Conservation (phyloP, 805 yeast genomes). For the Nakazawaea pomicola region DNA sequence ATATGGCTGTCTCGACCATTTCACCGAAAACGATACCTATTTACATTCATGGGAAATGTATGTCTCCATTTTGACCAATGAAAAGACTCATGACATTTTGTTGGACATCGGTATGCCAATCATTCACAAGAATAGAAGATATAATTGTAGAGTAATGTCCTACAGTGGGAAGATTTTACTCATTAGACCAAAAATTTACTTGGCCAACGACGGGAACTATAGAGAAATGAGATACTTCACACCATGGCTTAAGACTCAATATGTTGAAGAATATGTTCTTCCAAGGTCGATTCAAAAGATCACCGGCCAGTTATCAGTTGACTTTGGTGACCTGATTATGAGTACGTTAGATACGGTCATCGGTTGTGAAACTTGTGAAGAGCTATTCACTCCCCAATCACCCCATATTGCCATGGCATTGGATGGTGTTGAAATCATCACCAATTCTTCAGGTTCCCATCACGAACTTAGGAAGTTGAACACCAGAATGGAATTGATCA, state of each 20-base stretch:
- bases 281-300: constrained; percentile 65
- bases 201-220: constrained; percentile 97
- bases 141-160: constrained; percentile 86
- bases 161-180: constrained; percentile 73
- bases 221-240: constrained; percentile 97
- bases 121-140: constrained; percentile 78
- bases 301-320: constrained; percentile 63
- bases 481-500: constrained; percentile 76
- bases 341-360: constrained; percentile 80
- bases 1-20: constrained; percentile 93
- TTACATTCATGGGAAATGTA: constrained; percentile 95
- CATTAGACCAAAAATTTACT: constrained; percentile 87
- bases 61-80: constrained; percentile 62
- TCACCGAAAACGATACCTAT: constrained; percentile 82
- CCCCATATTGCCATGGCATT: constrained; percentile 90
- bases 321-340: constrained; percentile 88
- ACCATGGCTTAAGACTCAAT: constrained; percentile 83
- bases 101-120: constrained; percentile 96
- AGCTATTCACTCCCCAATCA: constrained; percentile 90
- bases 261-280: constrained; percentile 65
- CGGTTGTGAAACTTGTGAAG: constrained; percentile 99
- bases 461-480: constrained; percentile 90
- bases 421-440: constrained; percentile 96
- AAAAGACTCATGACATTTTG: constrained; percentile 70
- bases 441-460: constrained; percentile 96